A percentile compares a stretch with the other conserved stretches of the same genome.
These are phyloP conservation scores for Populus davidiana DNA, from an alignment of 345 rosid species.

Conservation along the genomic window DNA sequence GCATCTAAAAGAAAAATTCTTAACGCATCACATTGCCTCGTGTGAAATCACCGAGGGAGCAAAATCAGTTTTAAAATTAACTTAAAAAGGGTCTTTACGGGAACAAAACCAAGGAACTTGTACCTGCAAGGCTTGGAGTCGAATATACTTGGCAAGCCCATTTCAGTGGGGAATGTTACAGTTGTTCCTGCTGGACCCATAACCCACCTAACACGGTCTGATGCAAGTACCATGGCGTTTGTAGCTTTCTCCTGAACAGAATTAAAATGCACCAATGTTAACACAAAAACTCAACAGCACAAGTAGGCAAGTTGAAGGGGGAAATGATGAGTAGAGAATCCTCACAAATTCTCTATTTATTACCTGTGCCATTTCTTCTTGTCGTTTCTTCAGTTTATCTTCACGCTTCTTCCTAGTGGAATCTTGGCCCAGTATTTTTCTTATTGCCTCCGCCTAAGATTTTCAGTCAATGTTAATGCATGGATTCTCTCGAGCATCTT, in stretches of 20 bases:
- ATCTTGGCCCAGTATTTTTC: slow-evolving; percentile 30
- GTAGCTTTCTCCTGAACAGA: slow-evolving; percentile 26
- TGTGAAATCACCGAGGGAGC: background rate
- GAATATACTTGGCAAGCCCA: slow-evolving; percentile 28
- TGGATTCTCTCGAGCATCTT: background rate
- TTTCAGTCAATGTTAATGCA: background rate
- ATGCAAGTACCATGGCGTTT: slow-evolving; percentile 12
- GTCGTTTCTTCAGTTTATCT: slow-evolving; percentile 29
- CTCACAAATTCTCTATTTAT: background rate
- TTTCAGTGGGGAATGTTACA: slow-evolving; percentile 27
- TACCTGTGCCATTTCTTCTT: slow-evolving; percentile 28
- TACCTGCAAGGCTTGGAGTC: slow-evolving; percentile 31
- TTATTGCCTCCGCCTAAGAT: slow-evolving; percentile 27
- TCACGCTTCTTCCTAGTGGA: slow-evolving; percentile 28
- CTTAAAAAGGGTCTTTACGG: background rate
- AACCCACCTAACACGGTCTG: slow-evolving; percentile 30
- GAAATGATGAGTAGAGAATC: background rate
- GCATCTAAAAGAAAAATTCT: background rate
- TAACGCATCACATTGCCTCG: background rate
- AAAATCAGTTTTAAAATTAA: background rate
- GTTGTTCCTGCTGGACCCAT: slow-evolving; percentile 31
- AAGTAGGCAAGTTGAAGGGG: background rate
- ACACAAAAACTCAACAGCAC: background rate
- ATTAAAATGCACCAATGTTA: background rate
- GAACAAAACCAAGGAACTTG: background rate